phyloP scores from a whole-genome alignment of 805 yeast genomes.

The Saccharomyces mikatae region DNA sequence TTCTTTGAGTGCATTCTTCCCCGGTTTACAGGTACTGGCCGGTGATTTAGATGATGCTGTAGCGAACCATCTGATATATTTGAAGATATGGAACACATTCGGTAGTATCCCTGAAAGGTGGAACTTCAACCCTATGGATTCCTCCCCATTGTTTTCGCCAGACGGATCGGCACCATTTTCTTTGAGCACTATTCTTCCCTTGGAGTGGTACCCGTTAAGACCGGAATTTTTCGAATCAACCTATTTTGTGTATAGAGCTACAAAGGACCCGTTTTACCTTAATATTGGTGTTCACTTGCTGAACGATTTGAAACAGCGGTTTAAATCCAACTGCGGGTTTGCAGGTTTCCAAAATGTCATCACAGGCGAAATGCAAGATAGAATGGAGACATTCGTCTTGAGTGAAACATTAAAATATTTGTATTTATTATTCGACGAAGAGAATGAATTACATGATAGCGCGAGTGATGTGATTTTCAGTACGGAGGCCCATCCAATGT shows the following conservation, averaged over 20 bases:
- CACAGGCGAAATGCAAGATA: slow-evolving; percentile 54
- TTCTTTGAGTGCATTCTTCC: slow-evolving; percentile 78
- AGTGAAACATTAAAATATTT: slow-evolving; percentile 83
- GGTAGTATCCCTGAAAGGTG: slow-evolving; percentile 88
- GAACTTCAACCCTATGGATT: slow-evolving; percentile 34
- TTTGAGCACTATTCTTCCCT: slow-evolving; percentile 15
- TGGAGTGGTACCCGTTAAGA: slow-evolving; percentile 88
- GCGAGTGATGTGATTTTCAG: slow-evolving; percentile 47
- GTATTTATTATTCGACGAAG: slow-evolving; percentile 67
- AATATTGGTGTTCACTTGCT: slow-evolving; percentile 65
- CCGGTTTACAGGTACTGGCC: slow-evolving; percentile 71
- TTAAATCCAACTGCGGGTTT: slow-evolving; percentile 67
- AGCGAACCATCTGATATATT: slow-evolving; percentile 48
- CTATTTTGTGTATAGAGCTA: slow-evolving; percentile 73
- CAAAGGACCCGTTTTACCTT: slow-evolving; percentile 75
- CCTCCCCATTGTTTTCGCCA: not conserved
- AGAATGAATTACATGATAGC: slow-evolving; percentile 44
- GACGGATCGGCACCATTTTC: not conserved
- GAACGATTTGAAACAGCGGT: slow-evolving; percentile 43
- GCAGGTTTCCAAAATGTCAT: slow-evolving; percentile 65
- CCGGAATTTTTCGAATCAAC: slow-evolving; percentile 92
- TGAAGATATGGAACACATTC: slow-evolving; percentile 72
- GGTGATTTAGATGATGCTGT: slow-evolving; percentile 69
- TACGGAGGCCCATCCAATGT: slow-evolving; percentile 89
- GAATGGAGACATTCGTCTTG: slow-evolving; percentile 88